These are phyloP conservation scores for Odonthalia washingtoniensis DNA, from an alignment of 31 red algal genomes.

Conservation along the genomic window DNA sequence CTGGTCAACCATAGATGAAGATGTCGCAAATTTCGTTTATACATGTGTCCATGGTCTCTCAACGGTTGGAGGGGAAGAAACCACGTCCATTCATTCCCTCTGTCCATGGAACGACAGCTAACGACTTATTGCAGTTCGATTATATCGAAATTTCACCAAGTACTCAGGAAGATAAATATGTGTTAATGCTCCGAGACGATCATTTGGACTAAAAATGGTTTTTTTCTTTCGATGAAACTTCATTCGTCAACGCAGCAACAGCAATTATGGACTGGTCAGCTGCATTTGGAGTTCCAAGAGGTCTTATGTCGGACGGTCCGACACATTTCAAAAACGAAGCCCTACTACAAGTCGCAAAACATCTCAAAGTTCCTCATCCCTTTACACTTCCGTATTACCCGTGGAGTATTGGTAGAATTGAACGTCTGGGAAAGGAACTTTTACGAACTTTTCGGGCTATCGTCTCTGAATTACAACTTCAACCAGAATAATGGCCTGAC, in stretches of 20 bases:
- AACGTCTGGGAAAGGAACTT: background rate
- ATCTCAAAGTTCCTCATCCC: conserved; percentile 5
- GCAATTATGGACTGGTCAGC: conserved; percentile 27
- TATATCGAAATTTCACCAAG: background rate
- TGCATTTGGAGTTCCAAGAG: conserved; percentile 22
- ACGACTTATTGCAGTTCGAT: conserved; percentile 18
- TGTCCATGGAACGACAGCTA: background rate
- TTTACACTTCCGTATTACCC: conserved; percentile 32
- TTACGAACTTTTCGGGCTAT: background rate
- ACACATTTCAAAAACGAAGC: conserved; percentile 39
- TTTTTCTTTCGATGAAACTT: background rate
- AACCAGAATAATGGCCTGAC: conserved; percentile 26
- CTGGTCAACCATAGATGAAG: background rate
- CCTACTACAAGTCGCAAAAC: background rate
- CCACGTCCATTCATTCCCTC: background rate
- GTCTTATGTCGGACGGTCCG: background rate
- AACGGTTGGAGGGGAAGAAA: background rate
- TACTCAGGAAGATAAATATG: background rate
- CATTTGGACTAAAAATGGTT: conserved; percentile 40
- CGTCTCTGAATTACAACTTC: conserved; percentile 4
- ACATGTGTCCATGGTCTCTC: conserved; percentile 1
- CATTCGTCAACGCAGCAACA: background rate
- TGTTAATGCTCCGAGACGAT: no score
- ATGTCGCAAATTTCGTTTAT: background rate
- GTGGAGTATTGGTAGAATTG: conserved; percentile 26